phyloP scores from a whole-genome alignment of 345 rosid species.

The Kernera saxatilis region DNA sequence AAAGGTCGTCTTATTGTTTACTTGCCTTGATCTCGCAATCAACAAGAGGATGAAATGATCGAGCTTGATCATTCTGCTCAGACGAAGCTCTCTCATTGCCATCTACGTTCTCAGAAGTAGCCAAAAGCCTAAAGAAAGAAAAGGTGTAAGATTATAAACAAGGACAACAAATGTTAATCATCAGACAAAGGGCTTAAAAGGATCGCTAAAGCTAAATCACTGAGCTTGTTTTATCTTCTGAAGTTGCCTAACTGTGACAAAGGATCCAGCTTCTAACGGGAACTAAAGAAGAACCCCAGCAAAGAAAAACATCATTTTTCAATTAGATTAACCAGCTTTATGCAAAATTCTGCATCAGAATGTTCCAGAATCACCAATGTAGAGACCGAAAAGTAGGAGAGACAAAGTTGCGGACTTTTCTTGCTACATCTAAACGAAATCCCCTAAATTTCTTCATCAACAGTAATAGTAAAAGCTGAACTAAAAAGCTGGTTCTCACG shows the following conservation, averaged over 20 bases:
- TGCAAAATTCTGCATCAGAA: slow-evolving; percentile 7
- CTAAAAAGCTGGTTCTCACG: slow-evolving; percentile 39
- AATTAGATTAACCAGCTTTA: neutral
- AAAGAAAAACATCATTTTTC: neutral
- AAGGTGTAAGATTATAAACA: neutral
- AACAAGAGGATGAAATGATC: slow-evolving; percentile 41
- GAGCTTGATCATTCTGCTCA: slow-evolving; percentile 32
- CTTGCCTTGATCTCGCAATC: slow-evolving; percentile 78
- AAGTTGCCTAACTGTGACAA: neutral
- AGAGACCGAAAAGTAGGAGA: neutral
- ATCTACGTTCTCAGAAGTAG: slow-evolving; percentile 39
- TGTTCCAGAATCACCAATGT: slow-evolving; percentile 23
- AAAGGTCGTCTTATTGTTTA: slow-evolving; percentile 5
- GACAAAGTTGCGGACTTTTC: neutral
- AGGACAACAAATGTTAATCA: neutral
- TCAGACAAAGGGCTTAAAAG: neutral
- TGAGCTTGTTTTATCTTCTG: neutral
- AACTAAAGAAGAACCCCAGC: neutral
- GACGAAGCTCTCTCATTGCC: slow-evolving; percentile 35
- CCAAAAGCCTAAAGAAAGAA: slow-evolving; percentile 49
- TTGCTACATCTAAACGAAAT: neutral
- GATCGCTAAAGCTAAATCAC: neutral
- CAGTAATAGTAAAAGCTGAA: neutral
- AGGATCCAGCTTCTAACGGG: neutral
- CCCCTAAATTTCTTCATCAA: slow-evolving; percentile 2